A percentile compares a stretch with the other conserved stretches of the same genome.
Evolutionary conservation across 129 eudicot species (phyloP).

Genomic region (Ambrosia artemisiifolia): DNA sequence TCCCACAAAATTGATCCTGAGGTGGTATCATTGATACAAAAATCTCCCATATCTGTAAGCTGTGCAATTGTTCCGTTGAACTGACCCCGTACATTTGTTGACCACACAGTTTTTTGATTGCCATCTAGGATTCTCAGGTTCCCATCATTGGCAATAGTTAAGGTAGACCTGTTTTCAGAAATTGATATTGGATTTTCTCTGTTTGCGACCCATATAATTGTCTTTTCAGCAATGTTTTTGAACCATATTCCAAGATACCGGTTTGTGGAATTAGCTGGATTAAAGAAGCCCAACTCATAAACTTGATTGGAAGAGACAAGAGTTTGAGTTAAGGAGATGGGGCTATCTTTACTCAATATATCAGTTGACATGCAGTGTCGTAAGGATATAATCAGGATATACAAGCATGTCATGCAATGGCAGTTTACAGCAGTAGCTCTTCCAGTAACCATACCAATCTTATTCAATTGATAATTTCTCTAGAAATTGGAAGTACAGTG

Average conservation of each 20-base stretch:
- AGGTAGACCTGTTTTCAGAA: constrained; percentile 2
- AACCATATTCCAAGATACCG: constrained; percentile 33
- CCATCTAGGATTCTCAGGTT: constrained; percentile 35
- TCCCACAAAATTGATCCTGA: constrained; percentile 32
- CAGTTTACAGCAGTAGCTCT: background rate
- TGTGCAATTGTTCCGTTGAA: constrained; percentile 19
- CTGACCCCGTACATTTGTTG: constrained; percentile 28
- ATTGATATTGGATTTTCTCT: constrained; percentile 28
- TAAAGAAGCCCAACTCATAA: constrained; percentile 36
- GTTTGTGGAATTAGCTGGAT: constrained; percentile 18
- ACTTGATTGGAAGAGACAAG: constrained; percentile 33
- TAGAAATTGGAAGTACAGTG: background rate
- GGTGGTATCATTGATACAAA: constrained; percentile 12
- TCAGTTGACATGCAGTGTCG: constrained; percentile 3
- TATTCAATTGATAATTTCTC: too few relatives aligned
- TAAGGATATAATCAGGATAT: constrained; percentile 12
- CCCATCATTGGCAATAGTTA: constrained; percentile 24
- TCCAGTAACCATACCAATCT: background rate
- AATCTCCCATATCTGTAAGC: constrained; percentile 31
- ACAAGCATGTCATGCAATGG: constrained; percentile 12
- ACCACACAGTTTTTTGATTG: constrained; percentile 21
- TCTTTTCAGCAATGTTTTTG: constrained; percentile 9
- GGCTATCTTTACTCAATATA: constrained; percentile 15
- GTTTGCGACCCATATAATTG: constrained; percentile 30
- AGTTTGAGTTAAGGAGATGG: constrained; percentile 15